Evolutionary conservation across 179 eudicot genomes (phyloP), one percentile per base, ranked within the genome.

Genomic region (Beta macrorhiza): DNA sequence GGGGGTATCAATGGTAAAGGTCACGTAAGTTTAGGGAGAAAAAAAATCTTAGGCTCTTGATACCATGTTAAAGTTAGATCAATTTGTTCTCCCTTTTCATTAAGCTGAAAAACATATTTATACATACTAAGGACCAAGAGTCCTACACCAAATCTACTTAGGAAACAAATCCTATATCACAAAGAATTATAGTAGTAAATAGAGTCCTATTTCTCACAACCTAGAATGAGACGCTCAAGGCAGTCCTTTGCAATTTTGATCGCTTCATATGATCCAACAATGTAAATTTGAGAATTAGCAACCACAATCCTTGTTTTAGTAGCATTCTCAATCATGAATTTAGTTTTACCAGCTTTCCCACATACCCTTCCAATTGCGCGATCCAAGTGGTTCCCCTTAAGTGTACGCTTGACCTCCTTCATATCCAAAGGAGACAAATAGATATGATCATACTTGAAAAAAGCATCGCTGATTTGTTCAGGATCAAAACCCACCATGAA

Each of bases 331-430:
- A 91, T 88, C 1, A 91, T 88, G 74, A 91, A 91, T 79, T 86
- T 91, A 5, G 92, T 88, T 56, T 81, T 88, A 19, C 94, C 91
- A 15, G 89, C 91, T 81, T 91, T 91, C n/a, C 94, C 92, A 45
- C 89, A 91, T 29, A 29, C 32, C 32, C 32, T 29, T 29, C 32
- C 32, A 29, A 29, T 90, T 5, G 92, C 90, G 52, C 90, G 83
- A 16, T 87, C 83, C 57, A 91, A 77, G 62, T 91, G 92, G 81
- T 90, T 91, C 1, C 94, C 90, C 64, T 72, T 67, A 20, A 91
- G 82, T 45, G 89, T 88, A 16, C 80, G 45, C 83, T 88, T 90
- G 10, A 90, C 90, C 71, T 91, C 92, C 83, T 79, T 87, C 45
- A 91, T 90, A 78, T 91, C 89, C 19, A 91, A 82, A 0, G 88